Conservation (phyloP, 768 basidiomycete species). For the Glaciozyma martinii region DNA sequence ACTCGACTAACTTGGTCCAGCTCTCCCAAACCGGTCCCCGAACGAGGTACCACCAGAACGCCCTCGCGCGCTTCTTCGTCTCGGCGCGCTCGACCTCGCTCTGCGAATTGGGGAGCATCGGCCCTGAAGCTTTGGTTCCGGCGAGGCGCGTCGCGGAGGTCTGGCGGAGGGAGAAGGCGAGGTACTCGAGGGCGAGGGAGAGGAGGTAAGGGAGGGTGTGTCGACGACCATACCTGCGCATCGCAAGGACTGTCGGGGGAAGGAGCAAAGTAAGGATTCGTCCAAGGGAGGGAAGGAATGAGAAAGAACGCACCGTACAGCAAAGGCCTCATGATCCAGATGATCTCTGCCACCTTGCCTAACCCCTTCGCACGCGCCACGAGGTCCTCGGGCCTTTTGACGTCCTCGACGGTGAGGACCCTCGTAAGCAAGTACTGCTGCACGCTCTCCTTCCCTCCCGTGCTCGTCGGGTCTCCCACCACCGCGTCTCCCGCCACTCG, state of each 20-base stretch:
- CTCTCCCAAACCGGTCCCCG: constrained; percentile 33
- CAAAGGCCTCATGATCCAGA: constrained; percentile 35
- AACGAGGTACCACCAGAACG: constrained; percentile 33
- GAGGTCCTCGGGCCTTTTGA: constrained; percentile 33
- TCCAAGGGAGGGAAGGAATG: background rate
- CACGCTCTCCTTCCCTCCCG: constrained; percentile 16
- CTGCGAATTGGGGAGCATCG: constrained; percentile 18
- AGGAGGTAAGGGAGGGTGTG: constrained; percentile 34
- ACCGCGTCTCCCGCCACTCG: constrained; percentile 4
- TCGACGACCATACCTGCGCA: constrained; percentile 32
- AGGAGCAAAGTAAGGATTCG: background rate
- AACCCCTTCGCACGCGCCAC: constrained; percentile 28
- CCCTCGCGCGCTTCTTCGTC: constrained; percentile 20
- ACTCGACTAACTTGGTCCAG: constrained; percentile 31
- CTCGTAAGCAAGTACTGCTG: constrained; percentile 30
- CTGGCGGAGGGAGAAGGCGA: constrained; percentile 28
- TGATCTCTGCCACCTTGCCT: constrained; percentile 29
- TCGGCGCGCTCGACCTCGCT: constrained; percentile 32
- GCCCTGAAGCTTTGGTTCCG: constrained; percentile 14
- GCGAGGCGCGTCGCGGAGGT: constrained; percentile 8
- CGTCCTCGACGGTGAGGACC: constrained; percentile 31
- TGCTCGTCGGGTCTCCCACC: background rate
- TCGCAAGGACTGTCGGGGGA: constrained; percentile 19
- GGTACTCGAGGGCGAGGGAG: constrained; percentile 35
- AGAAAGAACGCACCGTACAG: constrained; percentile 32